Conservation (phyloP, 2,329 filamentous ascomycete genomes). For the Pestalotiopsis sp. region DNA sequence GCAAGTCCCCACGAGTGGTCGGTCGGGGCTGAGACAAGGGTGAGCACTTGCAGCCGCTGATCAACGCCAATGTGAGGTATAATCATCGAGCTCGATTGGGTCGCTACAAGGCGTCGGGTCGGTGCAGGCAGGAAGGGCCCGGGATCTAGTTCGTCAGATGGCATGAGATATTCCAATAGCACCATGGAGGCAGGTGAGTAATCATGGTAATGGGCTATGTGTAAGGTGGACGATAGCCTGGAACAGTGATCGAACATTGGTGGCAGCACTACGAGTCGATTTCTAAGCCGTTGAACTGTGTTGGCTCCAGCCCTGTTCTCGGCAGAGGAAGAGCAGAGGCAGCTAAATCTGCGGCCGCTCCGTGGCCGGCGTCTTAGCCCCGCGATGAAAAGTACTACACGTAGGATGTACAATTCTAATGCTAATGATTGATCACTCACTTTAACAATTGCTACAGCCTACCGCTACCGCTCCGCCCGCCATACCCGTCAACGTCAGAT, state of each 20-base stretch:
- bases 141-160: neutral
- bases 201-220: neutral
- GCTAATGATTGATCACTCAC: too few species aligned
- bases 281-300: neutral
- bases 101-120: neutral
- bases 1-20: neutral
- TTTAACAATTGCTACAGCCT: too few species aligned
- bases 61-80: neutral
- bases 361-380: neutral
- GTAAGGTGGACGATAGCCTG: neutral
- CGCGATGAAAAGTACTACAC: neutral
- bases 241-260: neutral
- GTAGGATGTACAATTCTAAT: too few species aligned
- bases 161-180: neutral
- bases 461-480: too few species aligned
- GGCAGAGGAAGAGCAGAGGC: neutral
- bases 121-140: neutral
- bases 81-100: neutral
- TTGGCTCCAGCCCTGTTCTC: neutral
- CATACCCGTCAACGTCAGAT: too few species aligned
- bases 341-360: neutral
- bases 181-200: neutral
- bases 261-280: neutral
- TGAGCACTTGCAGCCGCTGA: neutral
- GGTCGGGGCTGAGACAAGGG: neutral